phyloP scores from a whole-genome alignment of 257 asterid genomes.

The Mitragyna speciosa region DNA sequence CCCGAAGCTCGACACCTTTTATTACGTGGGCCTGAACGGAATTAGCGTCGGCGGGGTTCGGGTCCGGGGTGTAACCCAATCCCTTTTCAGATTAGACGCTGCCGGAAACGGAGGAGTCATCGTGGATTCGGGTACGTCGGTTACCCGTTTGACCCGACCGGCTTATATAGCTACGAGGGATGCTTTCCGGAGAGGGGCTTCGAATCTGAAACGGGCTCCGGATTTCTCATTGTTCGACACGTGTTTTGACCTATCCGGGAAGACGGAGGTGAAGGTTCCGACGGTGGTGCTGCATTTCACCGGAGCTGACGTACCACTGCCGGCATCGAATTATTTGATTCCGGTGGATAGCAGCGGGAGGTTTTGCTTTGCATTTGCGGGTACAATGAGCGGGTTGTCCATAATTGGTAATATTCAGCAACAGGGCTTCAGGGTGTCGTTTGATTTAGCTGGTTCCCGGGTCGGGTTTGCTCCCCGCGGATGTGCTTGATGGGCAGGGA shows the following conservation, averaged over 20 bases:
- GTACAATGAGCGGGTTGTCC: conserved; percentile 57
- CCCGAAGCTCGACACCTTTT: conserved; percentile 73
- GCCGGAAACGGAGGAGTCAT: conserved; percentile 78
- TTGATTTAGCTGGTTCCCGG: conserved; percentile 37
- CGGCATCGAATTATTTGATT: conserved; percentile 86
- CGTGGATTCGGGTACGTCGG: conserved; percentile 86
- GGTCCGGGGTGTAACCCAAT: conserved; percentile 46
- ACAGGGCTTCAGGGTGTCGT: conserved; percentile 44
- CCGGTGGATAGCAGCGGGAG: conserved; percentile 73
- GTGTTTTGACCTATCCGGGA: conserved; percentile 78
- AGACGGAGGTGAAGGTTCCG: conserved; percentile 81
- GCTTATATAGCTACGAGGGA: conserved; percentile 70
- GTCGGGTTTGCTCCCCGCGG: conserved; percentile 47
- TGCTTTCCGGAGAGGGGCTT: conserved; percentile 60
- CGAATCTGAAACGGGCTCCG: conserved; percentile 41
- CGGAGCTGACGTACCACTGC: conserved; percentile 78
- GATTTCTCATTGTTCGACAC: conserved; percentile 77
- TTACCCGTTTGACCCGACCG: conserved; percentile 70
- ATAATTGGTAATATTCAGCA: conserved; percentile 56
- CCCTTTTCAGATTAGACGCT: conserved; percentile 54
- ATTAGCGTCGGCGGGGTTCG: conserved; percentile 78
- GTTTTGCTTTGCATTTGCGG: conserved; percentile 95
- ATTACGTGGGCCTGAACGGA: conserved; percentile 66
- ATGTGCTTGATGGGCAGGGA: conserved; percentile 26
- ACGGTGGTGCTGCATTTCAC: conserved; percentile 77